Evolutionary conservation across 176 grass and related monocot genomes (phyloP).

Genomic region (Oryza nivara): DNA sequence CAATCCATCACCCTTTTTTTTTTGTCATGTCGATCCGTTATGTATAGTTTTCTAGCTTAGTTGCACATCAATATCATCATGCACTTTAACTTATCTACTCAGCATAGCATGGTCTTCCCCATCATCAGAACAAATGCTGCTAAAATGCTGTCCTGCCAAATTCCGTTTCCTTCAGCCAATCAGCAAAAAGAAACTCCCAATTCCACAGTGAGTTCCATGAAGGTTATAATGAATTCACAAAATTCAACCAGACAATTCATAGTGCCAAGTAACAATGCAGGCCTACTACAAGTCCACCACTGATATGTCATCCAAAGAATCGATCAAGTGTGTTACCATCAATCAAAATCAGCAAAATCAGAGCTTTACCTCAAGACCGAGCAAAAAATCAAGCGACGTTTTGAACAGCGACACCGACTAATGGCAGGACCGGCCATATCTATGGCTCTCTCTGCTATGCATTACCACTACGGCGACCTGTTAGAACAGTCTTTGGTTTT

Average conservation of each 20-base stretch:
- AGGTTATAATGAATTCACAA: not conserved
- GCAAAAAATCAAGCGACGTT: not conserved
- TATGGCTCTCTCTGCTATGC: not conserved
- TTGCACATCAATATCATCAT: not conserved
- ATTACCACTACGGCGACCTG: not conserved
- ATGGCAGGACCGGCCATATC: not conserved
- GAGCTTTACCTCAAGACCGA: not conserved
- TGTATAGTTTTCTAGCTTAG: not conserved
- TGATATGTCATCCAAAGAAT: not conserved
- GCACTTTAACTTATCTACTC: not conserved
- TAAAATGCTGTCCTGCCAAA: not conserved
- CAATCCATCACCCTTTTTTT: not conserved
- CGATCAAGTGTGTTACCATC: not conserved
- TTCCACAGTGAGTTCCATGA: not conserved
- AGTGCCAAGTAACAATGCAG: not conserved
- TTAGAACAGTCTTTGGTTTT: not conserved
- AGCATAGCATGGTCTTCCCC: not conserved
- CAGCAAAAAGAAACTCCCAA: not conserved
- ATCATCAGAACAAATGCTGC: not conserved
- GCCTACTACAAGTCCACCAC: not conserved
- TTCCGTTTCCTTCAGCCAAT: not conserved
- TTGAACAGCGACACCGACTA: not conserved
- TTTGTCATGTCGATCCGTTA: not conserved
- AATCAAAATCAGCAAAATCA: slow-evolving; percentile 11
- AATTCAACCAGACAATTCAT: not conserved